phyloP scores from a whole-genome alignment of 2,329 filamentous ascomycete genomes.

The Endocalyx cinctus region DNA sequence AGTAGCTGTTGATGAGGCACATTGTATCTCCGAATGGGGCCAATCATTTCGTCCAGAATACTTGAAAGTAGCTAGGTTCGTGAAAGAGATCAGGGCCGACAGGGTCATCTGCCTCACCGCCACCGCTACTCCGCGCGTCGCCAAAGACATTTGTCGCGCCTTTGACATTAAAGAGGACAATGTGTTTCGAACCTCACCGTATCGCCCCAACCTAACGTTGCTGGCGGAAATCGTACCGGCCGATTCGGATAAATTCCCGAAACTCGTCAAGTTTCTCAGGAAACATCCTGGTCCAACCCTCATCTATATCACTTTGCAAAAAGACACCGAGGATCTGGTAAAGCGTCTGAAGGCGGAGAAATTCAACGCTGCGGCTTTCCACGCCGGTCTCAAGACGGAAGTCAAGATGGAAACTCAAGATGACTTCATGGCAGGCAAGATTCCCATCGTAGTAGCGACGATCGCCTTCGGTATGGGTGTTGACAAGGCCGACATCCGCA shows the following conservation, averaged over 20 bases:
- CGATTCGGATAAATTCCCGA: conserved; percentile 40
- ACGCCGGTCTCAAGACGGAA: conserved; percentile 44
- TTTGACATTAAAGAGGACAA: conserved; percentile 46
- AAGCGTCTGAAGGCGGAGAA: conserved; percentile 28
- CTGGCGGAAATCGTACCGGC: conserved; percentile 39
- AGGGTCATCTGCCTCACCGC: conserved; percentile 57
- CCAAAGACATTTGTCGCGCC: conserved; percentile 47
- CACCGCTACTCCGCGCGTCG: conserved; percentile 54
- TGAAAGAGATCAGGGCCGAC: conserved; percentile 50
- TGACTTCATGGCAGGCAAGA: conserved; percentile 42
- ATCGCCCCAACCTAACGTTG: conserved; percentile 53
- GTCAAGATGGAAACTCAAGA: conserved; percentile 45
- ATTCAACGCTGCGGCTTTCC: conserved; percentile 41
- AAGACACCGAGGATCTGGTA: conserved; percentile 44
- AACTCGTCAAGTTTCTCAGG: conserved; percentile 43
- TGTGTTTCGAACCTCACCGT: conserved; percentile 55
- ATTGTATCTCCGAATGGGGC: conserved; percentile 51
- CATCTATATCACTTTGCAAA: conserved; percentile 57
- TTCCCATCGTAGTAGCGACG: conserved; percentile 47
- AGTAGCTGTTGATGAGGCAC: conserved; percentile 54
- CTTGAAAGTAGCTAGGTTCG: conserved; percentile 46
- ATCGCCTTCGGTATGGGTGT: conserved; percentile 60
- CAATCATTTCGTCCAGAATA: conserved; percentile 25
- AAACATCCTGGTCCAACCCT: conserved; percentile 51
- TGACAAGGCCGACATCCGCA: conserved; percentile 51